Percentiles rank a stretch among this genome's conserved stretches.
Conservation (phyloP, 352 stramenopile genomes). For the Globisporangium heterothallicum region DNA sequence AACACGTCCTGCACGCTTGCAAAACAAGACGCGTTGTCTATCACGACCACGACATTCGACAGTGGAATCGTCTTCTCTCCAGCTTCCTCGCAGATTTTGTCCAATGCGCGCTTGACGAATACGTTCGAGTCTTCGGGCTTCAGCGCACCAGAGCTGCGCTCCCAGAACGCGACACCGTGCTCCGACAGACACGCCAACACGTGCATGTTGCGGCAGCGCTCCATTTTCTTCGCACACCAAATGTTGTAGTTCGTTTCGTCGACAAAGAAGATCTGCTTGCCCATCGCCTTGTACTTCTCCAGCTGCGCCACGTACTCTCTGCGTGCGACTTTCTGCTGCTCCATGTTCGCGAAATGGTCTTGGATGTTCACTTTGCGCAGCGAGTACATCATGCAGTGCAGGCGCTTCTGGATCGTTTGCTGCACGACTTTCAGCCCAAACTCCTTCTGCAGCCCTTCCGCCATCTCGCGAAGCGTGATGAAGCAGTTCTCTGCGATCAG, state of each 20-base stretch:
- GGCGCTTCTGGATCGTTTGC: conserved; percentile 15
- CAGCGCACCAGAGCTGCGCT: conserved; percentile 5
- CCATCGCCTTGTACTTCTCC: neutral
- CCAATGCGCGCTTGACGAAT: conserved; percentile 12
- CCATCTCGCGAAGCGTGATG: conserved; percentile 18
- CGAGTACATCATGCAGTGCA: conserved; percentile 16
- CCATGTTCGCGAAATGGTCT: neutral
- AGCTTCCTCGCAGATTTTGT: conserved; percentile 2
- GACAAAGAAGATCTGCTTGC: conserved; percentile 13
- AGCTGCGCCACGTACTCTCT: conserved; percentile 2
- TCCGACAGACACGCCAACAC: conserved; percentile 16
- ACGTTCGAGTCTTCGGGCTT: conserved; percentile 3
- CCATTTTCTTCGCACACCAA: conserved; percentile 15
- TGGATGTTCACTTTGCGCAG: conserved; percentile 6
- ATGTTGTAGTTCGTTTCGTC: conserved; percentile 20
- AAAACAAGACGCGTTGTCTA: conserved; percentile 9
- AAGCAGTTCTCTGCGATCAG: conserved; percentile 16
- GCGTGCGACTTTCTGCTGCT: conserved; percentile 6
- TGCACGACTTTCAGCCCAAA: conserved; percentile 15
- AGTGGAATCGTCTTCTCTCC: neutral
- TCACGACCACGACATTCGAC: conserved; percentile 7
- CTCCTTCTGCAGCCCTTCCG: conserved; percentile 9
- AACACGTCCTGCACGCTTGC: conserved; percentile 1
- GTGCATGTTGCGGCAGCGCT: conserved; percentile 16
- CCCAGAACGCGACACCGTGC: conserved; percentile 8